phyloP scores from a whole-genome alignment of 805 yeast genomes.

The Hanseniaspora mollemarum region DNA sequence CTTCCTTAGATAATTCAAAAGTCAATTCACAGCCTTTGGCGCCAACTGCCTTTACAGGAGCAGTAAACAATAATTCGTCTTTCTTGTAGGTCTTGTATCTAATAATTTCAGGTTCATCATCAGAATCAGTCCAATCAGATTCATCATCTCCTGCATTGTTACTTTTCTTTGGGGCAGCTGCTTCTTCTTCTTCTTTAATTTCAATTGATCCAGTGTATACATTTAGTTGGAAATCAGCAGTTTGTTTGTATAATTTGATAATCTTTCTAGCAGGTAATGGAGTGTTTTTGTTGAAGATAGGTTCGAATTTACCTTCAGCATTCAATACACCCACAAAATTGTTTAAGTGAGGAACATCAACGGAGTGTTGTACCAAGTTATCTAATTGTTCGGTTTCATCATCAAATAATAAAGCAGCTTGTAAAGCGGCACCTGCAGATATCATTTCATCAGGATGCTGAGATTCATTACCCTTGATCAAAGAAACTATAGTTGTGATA shows the following conservation, averaged over 20 bases:
- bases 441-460: conserved; percentile 78
- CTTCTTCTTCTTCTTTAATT: conserved; percentile 71
- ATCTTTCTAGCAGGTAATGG: conserved; percentile 83
- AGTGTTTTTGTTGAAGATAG: conserved; percentile 70
- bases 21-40: conserved; percentile 54
- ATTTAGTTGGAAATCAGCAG: conserved; percentile 52
- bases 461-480: conserved; percentile 65
- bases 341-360: conserved; percentile 75
- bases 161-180: conserved; percentile 42
- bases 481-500: conserved; percentile 56
- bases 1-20: conserved; percentile 48
- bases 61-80: conserved; percentile 64
- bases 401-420: conserved; percentile 73
- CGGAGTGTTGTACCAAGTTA: conserved; percentile 65
- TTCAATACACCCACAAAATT: conserved; percentile 77
- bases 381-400: conserved; percentile 67
- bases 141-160: conserved; percentile 44
- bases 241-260: conserved; percentile 48
- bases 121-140: conserved; percentile 41
- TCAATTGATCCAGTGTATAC: conserved; percentile 79
- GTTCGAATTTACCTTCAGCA: conserved; percentile 58
- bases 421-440: conserved; percentile 92
- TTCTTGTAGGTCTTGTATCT: conserved; percentile 64
- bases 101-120: conserved; percentile 82
- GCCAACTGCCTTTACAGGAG: conserved; percentile 55